Percentiles rank a stretch among this genome's conserved stretches.
Evolutionary conservation across 768 basidiomycete species (phyloP).

Genomic region (Hygrocybe coccinea): DNA sequence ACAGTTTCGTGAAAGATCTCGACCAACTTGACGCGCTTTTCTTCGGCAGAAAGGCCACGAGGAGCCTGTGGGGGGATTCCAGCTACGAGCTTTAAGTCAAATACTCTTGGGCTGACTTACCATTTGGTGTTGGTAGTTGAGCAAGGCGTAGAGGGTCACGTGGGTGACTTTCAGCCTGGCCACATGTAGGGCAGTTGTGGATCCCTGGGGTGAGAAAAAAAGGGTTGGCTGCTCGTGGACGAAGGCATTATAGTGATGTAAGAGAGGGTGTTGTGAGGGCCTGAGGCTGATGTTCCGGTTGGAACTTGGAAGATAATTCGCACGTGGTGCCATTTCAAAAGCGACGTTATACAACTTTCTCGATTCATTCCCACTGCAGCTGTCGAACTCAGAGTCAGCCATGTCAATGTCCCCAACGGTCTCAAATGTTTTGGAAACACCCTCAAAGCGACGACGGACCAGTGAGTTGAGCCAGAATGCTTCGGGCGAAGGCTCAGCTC

Average conservation of each 20-base stretch:
- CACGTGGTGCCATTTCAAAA: not conserved
- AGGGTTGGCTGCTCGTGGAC: not conserved
- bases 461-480: conserved; percentile 30
- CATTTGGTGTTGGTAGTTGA: not conserved
- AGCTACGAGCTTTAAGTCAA: not conserved
- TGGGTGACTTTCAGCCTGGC: not conserved
- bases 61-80: conserved; percentile 47
- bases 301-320: not conserved
- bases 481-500: conserved; percentile 30
- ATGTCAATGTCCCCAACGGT: conserved; percentile 69
- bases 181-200: not conserved
- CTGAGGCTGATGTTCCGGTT: not conserved
- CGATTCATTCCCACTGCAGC: not conserved
- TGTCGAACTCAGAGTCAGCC: not conserved
- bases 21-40: conserved; percentile 82
- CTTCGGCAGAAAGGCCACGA: conserved; percentile 81
- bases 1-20: conserved; percentile 95
- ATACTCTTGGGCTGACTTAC: not conserved
- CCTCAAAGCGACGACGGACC: conserved; percentile 54
- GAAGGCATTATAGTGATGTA: not conserved
- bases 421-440: conserved; percentile 49
- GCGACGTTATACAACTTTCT: not conserved
- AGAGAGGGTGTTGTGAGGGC: not conserved
- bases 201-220: not conserved
- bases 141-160: not conserved